phyloP scores from a whole-genome alignment of 202 grass and related monocot species.

The Schoenoplectus triqueter region DNA sequence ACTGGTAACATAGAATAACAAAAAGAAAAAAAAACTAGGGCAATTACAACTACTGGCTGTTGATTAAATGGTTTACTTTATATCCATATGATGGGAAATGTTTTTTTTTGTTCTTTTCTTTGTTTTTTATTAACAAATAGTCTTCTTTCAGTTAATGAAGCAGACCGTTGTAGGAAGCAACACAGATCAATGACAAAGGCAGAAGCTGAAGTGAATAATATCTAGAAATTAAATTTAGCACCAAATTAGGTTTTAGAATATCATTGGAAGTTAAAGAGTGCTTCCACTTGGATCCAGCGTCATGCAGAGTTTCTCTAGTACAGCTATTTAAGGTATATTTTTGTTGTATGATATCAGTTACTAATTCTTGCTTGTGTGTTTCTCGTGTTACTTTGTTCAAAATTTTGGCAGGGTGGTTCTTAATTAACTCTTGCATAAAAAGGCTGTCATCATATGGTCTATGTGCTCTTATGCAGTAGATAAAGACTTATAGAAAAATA shows the following conservation, averaged over 20 bases:
- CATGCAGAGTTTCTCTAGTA: constrained; percentile 27
- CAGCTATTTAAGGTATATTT: constrained; percentile 18
- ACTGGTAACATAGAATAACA: background rate
- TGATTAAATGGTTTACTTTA: background rate
- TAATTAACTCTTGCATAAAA: background rate
- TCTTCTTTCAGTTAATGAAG: constrained; percentile 54
- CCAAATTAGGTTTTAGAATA: constrained; percentile 26
- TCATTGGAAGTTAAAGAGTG: constrained; percentile 23
- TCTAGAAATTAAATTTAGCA: constrained; percentile 34
- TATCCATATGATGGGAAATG: constrained; percentile 22
- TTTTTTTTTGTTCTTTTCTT: constrained; percentile 18
- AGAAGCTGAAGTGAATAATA: constrained; percentile 37
- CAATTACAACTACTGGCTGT: background rate
- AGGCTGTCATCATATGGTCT: background rate
- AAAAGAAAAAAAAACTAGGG: background rate
- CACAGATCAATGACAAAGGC: constrained; percentile 36
- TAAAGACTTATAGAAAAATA: background rate
- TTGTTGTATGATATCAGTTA: background rate
- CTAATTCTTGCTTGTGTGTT: background rate
- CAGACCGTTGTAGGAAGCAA: constrained; percentile 44
- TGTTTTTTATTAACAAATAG: constrained; percentile 12
- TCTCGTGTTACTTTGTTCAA: background rate
- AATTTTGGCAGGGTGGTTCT: background rate
- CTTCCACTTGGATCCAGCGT: constrained; percentile 28
- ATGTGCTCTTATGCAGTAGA: background rate